A percentile compares a stretch with the other conserved stretches of the same genome.
Conservation (phyloP, 805 yeast species). For the Metschnikowia lochheadii region DNA sequence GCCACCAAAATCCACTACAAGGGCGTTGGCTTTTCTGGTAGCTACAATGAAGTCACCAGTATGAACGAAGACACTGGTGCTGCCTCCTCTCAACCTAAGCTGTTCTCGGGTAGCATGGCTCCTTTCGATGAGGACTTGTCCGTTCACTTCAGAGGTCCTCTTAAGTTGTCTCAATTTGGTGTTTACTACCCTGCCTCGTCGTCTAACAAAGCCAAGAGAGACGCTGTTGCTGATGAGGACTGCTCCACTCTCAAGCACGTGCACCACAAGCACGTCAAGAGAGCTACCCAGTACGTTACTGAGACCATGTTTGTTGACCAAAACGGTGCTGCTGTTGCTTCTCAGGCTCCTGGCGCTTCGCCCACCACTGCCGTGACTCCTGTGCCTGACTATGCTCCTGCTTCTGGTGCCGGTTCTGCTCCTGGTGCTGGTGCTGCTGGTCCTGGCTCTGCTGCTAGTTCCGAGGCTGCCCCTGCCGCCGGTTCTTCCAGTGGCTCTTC, state of each 20-base stretch:
- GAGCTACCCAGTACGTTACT: slow-evolving; percentile 70
- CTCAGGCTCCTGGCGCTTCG: slow-evolving; percentile 6
- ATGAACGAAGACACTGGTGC: slow-evolving; percentile 71
- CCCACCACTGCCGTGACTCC: slow-evolving; percentile 5
- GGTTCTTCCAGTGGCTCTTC: slow-evolving; percentile 24
- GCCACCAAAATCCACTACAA: slow-evolving; percentile 63
- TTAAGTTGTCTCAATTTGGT: slow-evolving; percentile 77
- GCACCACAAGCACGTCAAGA: slow-evolving; percentile 48
- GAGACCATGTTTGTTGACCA: slow-evolving; percentile 69
- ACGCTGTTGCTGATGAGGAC: slow-evolving; percentile 34
- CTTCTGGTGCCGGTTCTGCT: background rate
- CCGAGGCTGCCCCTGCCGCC: slow-evolving; percentile 13
- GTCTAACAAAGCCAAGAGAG: slow-evolving; percentile 39
- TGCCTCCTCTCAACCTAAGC: slow-evolving; percentile 55
- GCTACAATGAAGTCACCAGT: slow-evolving; percentile 71
- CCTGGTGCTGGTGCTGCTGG: background rate
- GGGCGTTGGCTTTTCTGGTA: slow-evolving; percentile 80
- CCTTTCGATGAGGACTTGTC: slow-evolving; percentile 86
- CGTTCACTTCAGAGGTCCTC: slow-evolving; percentile 88
- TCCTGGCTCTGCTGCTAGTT: slow-evolving; percentile 7
- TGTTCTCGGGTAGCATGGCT: slow-evolving; percentile 69
- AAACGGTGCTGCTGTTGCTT: slow-evolving; percentile 43
- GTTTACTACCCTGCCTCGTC: slow-evolving; percentile 72
- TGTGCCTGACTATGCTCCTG: background rate
- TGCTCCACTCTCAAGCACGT: slow-evolving; percentile 43